Conservation (phyloP, 306 rosid species). For the Malus orientalis region DNA sequence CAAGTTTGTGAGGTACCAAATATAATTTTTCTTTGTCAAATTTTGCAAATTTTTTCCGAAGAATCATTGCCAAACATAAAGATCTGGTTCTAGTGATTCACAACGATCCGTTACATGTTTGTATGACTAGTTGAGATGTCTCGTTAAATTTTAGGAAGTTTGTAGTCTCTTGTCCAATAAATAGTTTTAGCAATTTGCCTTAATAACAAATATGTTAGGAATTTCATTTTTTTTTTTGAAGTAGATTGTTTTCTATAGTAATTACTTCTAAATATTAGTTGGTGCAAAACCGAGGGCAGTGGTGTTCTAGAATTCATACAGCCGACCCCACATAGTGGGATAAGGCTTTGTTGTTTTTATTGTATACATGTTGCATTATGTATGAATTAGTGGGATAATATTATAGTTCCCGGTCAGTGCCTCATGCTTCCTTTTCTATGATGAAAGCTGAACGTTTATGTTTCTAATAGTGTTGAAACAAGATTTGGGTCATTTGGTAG, state of each 20-base stretch:
- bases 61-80: background rate
- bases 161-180: background rate
- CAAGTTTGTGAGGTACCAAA: slow-evolving; percentile 59
- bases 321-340: too few species aligned
- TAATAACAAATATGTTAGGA: background rate
- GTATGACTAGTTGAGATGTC: background rate
- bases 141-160: background rate
- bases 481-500: slow-evolving; percentile 6
- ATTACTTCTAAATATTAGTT: background rate
- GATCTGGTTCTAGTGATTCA: background rate
- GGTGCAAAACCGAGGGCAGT: too few species aligned
- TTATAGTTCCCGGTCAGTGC: background rate
- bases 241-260: background rate
- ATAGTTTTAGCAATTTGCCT: background rate
- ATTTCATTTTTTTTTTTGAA: background rate
- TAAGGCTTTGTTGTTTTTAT: too few species aligned
- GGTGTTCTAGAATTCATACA: too few species aligned
- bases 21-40: slow-evolving; percentile 12
- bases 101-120: background rate
- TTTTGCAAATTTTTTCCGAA: background rate
- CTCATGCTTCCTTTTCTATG: background rate
- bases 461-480: slow-evolving; percentile 3
- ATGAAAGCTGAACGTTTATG: slow-evolving; percentile 3
- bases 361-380: background rate
- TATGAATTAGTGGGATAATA: background rate